These are phyloP conservation scores for Chrysanthemum lavandulifolium DNA, from an alignment of 129 eudicot species.

Conservation along the genomic window DNA sequence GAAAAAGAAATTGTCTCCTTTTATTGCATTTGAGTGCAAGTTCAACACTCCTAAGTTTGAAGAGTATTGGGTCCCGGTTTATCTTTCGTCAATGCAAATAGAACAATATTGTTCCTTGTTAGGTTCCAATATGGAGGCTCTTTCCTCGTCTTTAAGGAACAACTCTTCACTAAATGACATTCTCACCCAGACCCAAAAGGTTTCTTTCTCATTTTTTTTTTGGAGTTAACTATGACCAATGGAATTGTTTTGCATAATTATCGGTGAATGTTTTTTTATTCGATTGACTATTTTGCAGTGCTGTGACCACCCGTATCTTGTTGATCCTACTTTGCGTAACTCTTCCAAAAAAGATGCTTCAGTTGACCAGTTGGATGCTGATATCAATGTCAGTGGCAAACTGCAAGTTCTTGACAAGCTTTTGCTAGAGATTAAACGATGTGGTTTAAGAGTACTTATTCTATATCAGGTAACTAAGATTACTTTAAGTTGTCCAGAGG, in stretches of 20 bases:
- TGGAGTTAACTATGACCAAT: not conserved
- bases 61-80: constrained; percentile 76
- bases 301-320: too few species aligned
- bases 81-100: constrained; percentile 51
- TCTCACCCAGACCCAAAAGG: constrained; percentile 52
- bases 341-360: too few species aligned
- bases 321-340: too few species aligned
- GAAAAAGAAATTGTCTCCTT: constrained; percentile 33
- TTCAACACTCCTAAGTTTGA: constrained; percentile 24
- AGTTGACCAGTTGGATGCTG: too few species aligned
- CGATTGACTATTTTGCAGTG: constrained; percentile 1
- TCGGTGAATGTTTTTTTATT: not conserved
- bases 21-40: constrained; percentile 41
- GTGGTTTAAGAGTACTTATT: too few species aligned
- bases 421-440: too few species aligned
- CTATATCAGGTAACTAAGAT: too few species aligned
- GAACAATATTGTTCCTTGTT: constrained; percentile 57
- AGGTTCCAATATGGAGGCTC: constrained; percentile 10
- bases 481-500: too few species aligned
- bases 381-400: constrained; percentile 34
- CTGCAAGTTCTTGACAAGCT: not conserved
- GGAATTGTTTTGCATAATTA: not conserved
- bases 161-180: constrained; percentile 47
- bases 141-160: constrained; percentile 40
- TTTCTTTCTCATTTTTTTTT: constrained; percentile 2